phyloP scores from a whole-genome alignment of 768 basidiomycete species.

The Mycena metata region DNA sequence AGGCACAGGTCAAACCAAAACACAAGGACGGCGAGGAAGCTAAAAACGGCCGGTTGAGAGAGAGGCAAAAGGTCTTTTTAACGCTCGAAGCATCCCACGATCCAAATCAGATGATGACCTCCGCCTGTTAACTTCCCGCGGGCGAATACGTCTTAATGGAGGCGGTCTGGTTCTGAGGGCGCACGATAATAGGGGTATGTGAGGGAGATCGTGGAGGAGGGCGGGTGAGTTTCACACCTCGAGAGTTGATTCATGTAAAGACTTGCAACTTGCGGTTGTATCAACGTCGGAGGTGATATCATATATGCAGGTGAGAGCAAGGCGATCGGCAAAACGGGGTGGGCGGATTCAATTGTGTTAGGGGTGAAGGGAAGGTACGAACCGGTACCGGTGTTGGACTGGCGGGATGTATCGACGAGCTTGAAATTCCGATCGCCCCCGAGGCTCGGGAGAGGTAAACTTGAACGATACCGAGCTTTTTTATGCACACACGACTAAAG shows the following conservation, averaged over 20 bases:
- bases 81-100: neutral
- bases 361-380: slow-evolving; percentile 44
- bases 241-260: too few relatives aligned
- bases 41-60: too few relatives aligned
- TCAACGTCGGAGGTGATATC: neutral
- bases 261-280: too few relatives aligned
- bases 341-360: slow-evolving; percentile 41
- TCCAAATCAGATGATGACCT: slow-evolving; percentile 39
- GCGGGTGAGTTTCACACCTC: slow-evolving; percentile 48
- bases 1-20: too few relatives aligned
- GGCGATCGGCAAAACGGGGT: slow-evolving; percentile 42
- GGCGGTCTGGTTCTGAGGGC: slow-evolving; percentile 52
- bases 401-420: slow-evolving; percentile 43
- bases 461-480: too few relatives aligned
- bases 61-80: too few relatives aligned
- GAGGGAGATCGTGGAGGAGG: slow-evolving; percentile 53
- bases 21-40: too few relatives aligned
- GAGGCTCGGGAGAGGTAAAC: too few relatives aligned
- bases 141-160: slow-evolving; percentile 45
- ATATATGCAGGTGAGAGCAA: slow-evolving; percentile 45
- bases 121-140: slow-evolving; percentile 49
- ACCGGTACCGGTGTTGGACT: slow-evolving; percentile 43
- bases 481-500: neutral
- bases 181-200: slow-evolving; percentile 61
- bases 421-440: slow-evolving; percentile 28